A percentile compares a stretch with the other conserved stretches of the same genome.
Conservation (phyloP, 2,329 filamentous ascomycete genomes). For the Phialophora chinensis region DNA sequence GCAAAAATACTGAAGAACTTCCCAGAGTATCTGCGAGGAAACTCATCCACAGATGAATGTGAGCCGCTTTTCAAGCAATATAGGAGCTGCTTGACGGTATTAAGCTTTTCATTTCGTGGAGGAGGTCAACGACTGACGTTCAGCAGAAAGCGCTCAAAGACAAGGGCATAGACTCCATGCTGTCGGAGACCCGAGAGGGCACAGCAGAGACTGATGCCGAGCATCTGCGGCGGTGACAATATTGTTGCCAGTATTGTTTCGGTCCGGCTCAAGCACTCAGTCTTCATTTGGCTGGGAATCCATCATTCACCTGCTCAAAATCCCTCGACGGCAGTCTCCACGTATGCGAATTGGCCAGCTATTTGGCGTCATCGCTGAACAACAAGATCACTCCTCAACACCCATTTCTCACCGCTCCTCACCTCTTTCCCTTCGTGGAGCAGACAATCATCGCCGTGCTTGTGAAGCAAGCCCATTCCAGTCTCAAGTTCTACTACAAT, state of each 20-base stretch:
- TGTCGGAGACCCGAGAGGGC: constrained; percentile 88
- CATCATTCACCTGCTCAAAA: neutral
- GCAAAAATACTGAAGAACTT: constrained; percentile 17
- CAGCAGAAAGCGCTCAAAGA: constrained; percentile 80
- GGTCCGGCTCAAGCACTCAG: neutral
- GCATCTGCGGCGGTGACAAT: constrained; percentile 57
- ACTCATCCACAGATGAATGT: constrained; percentile 84
- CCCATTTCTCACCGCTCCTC: constrained; percentile 83
- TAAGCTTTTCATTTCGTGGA: constrained; percentile 40
- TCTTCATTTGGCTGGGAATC: neutral
- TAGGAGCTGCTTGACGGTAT: constrained; percentile 80
- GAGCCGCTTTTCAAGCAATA: constrained; percentile 86
- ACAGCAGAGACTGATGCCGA: constrained; percentile 84
- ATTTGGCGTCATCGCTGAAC: constrained; percentile 45
- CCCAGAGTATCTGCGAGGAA: constrained; percentile 87
- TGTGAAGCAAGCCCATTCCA: constrained; percentile 85
- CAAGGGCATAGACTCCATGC: constrained; percentile 87
- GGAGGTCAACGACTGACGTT: neutral
- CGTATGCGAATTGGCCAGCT: neutral
- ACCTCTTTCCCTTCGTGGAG: constrained; percentile 87
- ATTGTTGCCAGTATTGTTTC: neutral
- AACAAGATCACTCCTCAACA: constrained; percentile 78
- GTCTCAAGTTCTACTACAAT: constrained; percentile 76
- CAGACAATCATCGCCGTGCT: constrained; percentile 87
- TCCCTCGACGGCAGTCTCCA: neutral